These are phyloP conservation scores for Ascobolus immersus DNA, from an alignment of 495 filamentous ascomycete species.

Conservation along the genomic window DNA sequence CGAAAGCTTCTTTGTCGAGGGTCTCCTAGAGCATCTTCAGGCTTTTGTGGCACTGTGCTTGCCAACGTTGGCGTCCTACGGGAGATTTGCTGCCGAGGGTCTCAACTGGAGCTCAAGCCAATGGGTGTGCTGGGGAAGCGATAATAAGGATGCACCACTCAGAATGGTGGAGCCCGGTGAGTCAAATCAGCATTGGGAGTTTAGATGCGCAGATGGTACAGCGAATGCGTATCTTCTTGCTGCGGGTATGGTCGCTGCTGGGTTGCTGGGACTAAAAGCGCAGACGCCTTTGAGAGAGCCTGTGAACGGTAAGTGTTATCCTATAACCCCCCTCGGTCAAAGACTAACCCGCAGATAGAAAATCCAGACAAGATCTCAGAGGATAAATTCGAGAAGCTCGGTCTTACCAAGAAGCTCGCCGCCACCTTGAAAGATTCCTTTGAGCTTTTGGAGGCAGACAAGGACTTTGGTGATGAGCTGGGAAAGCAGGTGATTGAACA, in stretches of 20 bases:
- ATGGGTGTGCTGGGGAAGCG: conserved; percentile 49
- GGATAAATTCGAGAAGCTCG: conserved; percentile 25
- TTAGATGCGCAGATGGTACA: conserved; percentile 43
- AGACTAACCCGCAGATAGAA: too few species aligned
- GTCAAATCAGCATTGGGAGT: conserved; percentile 42
- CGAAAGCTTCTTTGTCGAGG: conserved; percentile 47
- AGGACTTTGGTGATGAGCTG: conserved; percentile 21
- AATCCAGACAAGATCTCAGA: conserved; percentile 26
- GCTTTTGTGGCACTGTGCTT: conserved; percentile 42
- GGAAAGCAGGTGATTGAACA: conserved; percentile 29
- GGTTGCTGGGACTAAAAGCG: conserved; percentile 23
- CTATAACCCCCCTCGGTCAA: too few species aligned
- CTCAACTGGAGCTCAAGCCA: conserved; percentile 48
- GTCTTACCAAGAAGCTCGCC: conserved; percentile 29
- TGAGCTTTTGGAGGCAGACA: conserved; percentile 22
- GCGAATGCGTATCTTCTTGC: conserved; percentile 48
- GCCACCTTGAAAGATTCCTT: conserved; percentile 28
- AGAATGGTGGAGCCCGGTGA: conserved; percentile 26
- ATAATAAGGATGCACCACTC: conserved; percentile 46
- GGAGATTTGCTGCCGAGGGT: conserved; percentile 33
- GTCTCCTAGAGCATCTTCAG: conserved; percentile 35
- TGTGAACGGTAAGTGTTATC: too few species aligned
- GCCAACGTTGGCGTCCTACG: conserved; percentile 32
- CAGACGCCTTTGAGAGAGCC: conserved; percentile 21
- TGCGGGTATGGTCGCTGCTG: conserved; percentile 39